A percentile compares a stretch with the other conserved stretches of the same genome.
phyloP scores from a whole-genome alignment of 164 flowering plant species.

The Buxus sempervirens region DNA sequence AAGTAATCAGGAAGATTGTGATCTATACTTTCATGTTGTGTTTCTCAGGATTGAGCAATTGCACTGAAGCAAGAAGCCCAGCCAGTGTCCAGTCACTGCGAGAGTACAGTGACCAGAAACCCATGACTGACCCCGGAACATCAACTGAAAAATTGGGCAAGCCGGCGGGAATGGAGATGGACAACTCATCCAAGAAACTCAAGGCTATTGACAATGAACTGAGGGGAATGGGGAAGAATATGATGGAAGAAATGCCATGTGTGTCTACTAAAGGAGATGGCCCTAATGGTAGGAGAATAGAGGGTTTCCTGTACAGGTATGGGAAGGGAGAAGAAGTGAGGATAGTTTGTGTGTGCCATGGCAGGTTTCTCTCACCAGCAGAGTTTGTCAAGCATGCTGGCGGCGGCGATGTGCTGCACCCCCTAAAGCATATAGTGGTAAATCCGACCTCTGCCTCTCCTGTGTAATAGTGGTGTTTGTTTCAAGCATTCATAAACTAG shows the following conservation, averaged over 20 bases:
- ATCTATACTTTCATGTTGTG: background rate
- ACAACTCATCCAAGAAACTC: conserved; percentile 9
- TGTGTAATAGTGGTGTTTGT: conserved; percentile 15
- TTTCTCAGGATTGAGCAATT: conserved; percentile 28
- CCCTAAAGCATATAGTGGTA: conserved; percentile 76
- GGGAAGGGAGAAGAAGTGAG: conserved; percentile 72
- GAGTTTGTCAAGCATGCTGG: conserved; percentile 92
- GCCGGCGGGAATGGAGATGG: conserved; percentile 6
- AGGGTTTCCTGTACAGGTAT: conserved; percentile 75
- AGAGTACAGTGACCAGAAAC: conserved; percentile 26
- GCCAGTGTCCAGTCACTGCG: conserved; percentile 23
- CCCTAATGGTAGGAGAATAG: conserved; percentile 59
- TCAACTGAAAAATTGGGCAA: conserved; percentile 13
- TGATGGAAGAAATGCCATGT: conserved; percentile 69
- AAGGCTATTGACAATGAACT: background rate
- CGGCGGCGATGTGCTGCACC: conserved; percentile 69
- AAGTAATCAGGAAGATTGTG: no score
- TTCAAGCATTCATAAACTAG: background rate
- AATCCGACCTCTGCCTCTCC: conserved; percentile 35
- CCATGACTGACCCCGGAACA: background rate
- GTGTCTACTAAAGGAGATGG: conserved; percentile 75
- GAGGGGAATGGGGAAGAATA: conserved; percentile 30
- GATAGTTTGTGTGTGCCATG: conserved; percentile 91
- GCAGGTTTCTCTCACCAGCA: conserved; percentile 67
- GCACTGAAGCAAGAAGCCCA: conserved; percentile 35